Percentiles rank a stretch among this genome's conserved stretches.
Evolutionary conservation across 1,139 yeast species (phyloP).

Genomic region (Kurtzmaniella quercitrusa): DNA sequence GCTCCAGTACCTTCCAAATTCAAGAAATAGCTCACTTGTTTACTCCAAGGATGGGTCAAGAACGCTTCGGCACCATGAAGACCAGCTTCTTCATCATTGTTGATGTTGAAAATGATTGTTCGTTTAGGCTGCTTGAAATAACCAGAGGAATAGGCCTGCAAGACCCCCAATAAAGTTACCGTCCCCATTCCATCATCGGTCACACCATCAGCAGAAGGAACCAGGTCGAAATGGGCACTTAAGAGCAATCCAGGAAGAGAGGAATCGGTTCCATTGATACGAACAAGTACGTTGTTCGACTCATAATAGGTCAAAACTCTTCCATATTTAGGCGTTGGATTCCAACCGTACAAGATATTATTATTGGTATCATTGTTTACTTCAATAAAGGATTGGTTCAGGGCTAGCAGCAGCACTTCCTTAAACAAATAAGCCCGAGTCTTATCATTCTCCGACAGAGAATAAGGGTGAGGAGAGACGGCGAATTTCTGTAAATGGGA

Average conservation of each 20-base stretch:
- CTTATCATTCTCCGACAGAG: slow-evolving; percentile 67
- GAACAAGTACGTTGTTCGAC: slow-evolving; percentile 71
- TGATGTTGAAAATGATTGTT: slow-evolving; percentile 77
- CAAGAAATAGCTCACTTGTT: slow-evolving; percentile 59
- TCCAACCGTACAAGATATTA: slow-evolving; percentile 39
- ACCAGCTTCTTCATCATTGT: slow-evolving; percentile 90
- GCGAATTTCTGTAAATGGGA: slow-evolving; percentile 65
- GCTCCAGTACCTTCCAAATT: slow-evolving; percentile 96
- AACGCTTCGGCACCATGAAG: slow-evolving; percentile 79
- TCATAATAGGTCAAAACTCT: slow-evolving; percentile 64
- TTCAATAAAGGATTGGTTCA: slow-evolving; percentile 33
- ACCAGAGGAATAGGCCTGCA: slow-evolving; percentile 43
- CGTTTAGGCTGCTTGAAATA: slow-evolving; percentile 54
- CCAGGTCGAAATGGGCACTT: slow-evolving; percentile 88
- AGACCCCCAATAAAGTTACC: slow-evolving; percentile 71
- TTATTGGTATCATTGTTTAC: slow-evolving; percentile 45
- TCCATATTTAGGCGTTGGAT: slow-evolving; percentile 23
- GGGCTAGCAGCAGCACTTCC: slow-evolving; percentile 34
- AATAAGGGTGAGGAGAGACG: slow-evolving; percentile 67
- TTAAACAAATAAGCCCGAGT: slow-evolving; percentile 65
- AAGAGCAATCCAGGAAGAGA: slow-evolving; percentile 62
- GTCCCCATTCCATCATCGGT: slow-evolving; percentile 96
- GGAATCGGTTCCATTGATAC: slow-evolving; percentile 59
- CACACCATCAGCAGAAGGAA: slow-evolving; percentile 81
- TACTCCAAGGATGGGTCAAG: slow-evolving; percentile 70